These are phyloP conservation scores for Lenzites betulinus DNA, from an alignment of 768 basidiomycete species.

Conservation along the genomic window DNA sequence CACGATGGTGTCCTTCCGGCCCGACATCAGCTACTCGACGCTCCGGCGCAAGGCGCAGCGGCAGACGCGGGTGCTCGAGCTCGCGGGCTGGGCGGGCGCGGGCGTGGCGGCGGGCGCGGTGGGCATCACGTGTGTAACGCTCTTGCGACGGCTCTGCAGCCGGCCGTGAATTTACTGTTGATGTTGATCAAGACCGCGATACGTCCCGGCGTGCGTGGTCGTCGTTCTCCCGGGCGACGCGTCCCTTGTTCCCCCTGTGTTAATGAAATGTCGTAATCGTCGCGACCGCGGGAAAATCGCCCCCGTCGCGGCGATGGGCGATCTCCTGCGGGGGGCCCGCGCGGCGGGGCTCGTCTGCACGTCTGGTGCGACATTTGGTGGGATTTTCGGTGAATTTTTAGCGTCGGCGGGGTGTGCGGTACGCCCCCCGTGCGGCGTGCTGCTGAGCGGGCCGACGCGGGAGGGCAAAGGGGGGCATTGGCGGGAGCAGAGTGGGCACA, in stretches of 20 bases:
- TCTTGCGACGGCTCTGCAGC: slow-evolving; percentile 27
- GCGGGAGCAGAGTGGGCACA: slow-evolving; percentile 10
- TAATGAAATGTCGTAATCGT: slow-evolving; percentile 26
- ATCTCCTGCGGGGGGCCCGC: slow-evolving; percentile 8
- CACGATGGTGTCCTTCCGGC: slow-evolving; percentile 97
- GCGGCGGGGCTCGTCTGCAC: slow-evolving; percentile 6
- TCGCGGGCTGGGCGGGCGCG: slow-evolving; percentile 51
- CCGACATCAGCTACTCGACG: slow-evolving; percentile 88
- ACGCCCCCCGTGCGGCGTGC: slow-evolving; percentile 14
- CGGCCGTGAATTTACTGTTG: slow-evolving; percentile 22
- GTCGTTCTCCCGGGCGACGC: slow-evolving; percentile 2
- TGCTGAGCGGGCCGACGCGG: slow-evolving; percentile 11
- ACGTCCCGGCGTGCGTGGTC: no score
- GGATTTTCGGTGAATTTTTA: slow-evolving; percentile 27
- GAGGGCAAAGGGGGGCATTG: neutral
- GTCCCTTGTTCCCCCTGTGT: slow-evolving; percentile 5
- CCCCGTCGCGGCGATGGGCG: slow-evolving; percentile 17
- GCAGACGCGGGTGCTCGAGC: slow-evolving; percentile 66
- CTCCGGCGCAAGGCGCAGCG: slow-evolving; percentile 68
- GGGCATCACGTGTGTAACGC: slow-evolving; percentile 38
- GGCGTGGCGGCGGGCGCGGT: slow-evolving; percentile 45
- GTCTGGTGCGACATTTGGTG: slow-evolving; percentile 28
- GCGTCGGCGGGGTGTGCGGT: slow-evolving; percentile 9
- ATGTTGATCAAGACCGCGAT: no score
- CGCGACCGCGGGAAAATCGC: slow-evolving; percentile 17